A percentile compares a stretch with the other conserved stretches of the same genome.
Conservation (phyloP, 148 eudicot species). For the Silene conica region DNA sequence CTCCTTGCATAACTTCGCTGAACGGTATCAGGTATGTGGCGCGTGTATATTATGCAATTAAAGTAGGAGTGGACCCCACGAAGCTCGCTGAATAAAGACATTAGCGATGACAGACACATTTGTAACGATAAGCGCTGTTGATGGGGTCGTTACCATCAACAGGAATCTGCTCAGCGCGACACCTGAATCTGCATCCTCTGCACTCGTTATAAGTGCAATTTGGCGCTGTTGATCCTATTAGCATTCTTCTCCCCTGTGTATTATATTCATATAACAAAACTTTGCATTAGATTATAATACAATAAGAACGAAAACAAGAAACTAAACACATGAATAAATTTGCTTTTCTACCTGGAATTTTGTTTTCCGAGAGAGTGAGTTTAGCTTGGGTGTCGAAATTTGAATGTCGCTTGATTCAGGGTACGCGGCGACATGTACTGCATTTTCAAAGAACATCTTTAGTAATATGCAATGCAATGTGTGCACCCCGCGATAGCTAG, state of each 20-base stretch:
- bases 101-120: constrained; percentile 79
- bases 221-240: constrained; percentile 87
- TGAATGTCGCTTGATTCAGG: constrained; percentile 1
- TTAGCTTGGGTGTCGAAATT: background rate
- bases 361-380: constrained; percentile 4
- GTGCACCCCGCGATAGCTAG: too few relatives aligned
- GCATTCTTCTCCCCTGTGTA: constrained; percentile 35
- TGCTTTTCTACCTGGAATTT: constrained; percentile 7
- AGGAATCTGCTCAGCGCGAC: constrained; percentile 91
- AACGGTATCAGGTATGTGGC: background rate
- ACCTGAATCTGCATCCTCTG: constrained; percentile 78
- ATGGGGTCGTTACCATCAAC: constrained; percentile 94
- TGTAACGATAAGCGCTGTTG: constrained; percentile 81
- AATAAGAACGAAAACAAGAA: background rate
- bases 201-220: constrained; percentile 92
- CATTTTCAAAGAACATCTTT: background rate
- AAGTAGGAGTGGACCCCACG: constrained; percentile 24
- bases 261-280: background rate
- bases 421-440: constrained; percentile 14
- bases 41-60: constrained; percentile 15
- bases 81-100: background rate
- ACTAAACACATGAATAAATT: background rate
- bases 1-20: constrained; percentile 1
- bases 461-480: too few relatives aligned
- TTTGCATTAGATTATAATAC: background rate